phyloP scores from a whole-genome alignment of 192 early-diverging fungal species.

The Backusella macrospora region DNA sequence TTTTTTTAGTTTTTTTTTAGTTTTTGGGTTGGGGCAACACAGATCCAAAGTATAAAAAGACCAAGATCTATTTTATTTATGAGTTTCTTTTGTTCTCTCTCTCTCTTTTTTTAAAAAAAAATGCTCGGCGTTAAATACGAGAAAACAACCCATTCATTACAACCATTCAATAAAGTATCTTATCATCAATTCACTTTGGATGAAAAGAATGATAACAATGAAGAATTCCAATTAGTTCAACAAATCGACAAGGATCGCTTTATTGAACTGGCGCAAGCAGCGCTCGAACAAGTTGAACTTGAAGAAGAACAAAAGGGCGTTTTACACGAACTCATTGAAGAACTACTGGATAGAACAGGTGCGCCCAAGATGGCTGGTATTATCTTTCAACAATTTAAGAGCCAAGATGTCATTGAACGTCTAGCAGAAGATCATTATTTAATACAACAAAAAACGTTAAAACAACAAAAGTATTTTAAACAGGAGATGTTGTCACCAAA shows the following conservation, averaged over 20 bases:
- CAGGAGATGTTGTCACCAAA: background rate
- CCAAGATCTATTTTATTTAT: background rate
- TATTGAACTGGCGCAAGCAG: conserved; percentile 37
- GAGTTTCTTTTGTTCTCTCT: background rate
- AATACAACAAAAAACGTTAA: conserved; percentile 3
- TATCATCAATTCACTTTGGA: background rate
- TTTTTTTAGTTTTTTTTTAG: too few relatives aligned
- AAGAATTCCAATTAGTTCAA: background rate
- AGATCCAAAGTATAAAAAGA: background rate
- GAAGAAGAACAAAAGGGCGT: conserved; percentile 42
- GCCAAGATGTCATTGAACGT: conserved; percentile 41
- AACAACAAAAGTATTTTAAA: background rate
- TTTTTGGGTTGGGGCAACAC: background rate
- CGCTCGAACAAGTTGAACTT: conserved; percentile 34
- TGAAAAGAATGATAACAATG: background rate
- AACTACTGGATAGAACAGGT: conserved; percentile 27
- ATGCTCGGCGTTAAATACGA: background rate
- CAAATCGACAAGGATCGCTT: conserved; percentile 18
- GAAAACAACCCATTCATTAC: background rate
- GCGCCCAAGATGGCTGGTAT: conserved; percentile 29
- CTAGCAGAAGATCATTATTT: conserved; percentile 24
- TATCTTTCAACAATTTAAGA: conserved; percentile 36
- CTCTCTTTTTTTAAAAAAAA: too few relatives aligned
- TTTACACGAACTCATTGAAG: conserved; percentile 33
- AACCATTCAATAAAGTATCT: background rate